Conservation (phyloP, 768 basidiomycete genomes). For the Boletus bicolor region DNA sequence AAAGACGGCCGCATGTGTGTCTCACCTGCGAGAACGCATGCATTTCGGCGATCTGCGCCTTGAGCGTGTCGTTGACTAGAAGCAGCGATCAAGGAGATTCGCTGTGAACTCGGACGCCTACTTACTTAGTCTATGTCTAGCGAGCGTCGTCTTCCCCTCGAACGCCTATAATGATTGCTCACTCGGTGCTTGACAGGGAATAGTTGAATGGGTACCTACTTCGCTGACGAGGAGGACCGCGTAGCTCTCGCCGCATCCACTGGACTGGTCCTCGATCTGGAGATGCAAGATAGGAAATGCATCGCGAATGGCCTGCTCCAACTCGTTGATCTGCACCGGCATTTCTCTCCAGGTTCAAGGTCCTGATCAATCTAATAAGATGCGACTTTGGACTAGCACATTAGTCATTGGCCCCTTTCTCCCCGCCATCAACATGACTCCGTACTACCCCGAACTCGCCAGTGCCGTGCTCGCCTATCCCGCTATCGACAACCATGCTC, state of each 20-base stretch:
- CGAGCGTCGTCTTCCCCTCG: conserved; percentile 77
- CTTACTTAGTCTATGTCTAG: conserved; percentile 67
- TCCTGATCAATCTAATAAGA: conserved; percentile 16
- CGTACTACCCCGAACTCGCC: conserved; percentile 18
- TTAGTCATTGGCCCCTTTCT: conserved; percentile 8
- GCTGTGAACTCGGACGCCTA: conserved; percentile 3
- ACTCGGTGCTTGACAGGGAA: background rate
- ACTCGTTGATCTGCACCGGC: conserved; percentile 54
- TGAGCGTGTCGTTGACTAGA: conserved; percentile 74
- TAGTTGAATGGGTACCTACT: conserved; percentile 35
- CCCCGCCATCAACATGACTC: conserved; percentile 7
- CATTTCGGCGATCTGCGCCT: conserved; percentile 71
- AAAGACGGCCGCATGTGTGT: background rate
- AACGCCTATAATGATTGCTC: conserved; percentile 48
- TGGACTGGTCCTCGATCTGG: conserved; percentile 74
- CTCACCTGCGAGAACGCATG: conserved; percentile 87
- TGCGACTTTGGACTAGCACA: background rate
- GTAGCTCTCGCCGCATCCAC: conserved; percentile 80
- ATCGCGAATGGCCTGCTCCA: conserved; percentile 63
- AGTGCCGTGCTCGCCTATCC: conserved; percentile 36
- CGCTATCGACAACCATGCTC: conserved; percentile 78
- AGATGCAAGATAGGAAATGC: conserved; percentile 64
- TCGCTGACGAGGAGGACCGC: conserved; percentile 74
- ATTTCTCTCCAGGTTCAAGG: conserved; percentile 33
- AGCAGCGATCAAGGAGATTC: conserved; percentile 3